Percentiles rank a stretch among this genome's conserved stretches.
phyloP scores from a whole-genome alignment of 768 basidiomycete species.

The Leucocoprinus birnbaumii region DNA sequence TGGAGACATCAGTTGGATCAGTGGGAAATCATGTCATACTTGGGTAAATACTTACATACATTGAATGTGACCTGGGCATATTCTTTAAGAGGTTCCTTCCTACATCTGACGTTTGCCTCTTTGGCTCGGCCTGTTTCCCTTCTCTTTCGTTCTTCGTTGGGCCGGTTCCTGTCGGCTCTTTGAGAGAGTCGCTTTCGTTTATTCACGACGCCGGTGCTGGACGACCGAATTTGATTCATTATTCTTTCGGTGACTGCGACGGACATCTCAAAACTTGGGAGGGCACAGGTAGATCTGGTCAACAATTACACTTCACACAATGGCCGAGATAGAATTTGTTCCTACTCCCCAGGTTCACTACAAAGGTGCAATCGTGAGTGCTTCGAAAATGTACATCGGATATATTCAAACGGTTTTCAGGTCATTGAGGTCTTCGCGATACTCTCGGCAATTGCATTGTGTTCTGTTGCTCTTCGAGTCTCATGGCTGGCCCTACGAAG shows the following conservation, averaged over 20 bases:
- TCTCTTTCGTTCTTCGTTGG: conserved; percentile 25
- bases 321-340: conserved; percentile 19
- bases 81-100: conserved; percentile 6
- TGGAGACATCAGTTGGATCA: not conserved
- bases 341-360: conserved; percentile 28
- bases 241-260: conserved; percentile 14
- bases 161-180: conserved; percentile 29
- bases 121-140: conserved; percentile 16
- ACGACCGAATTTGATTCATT: conserved; percentile 23
- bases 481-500: conserved; percentile 42
- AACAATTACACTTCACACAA: conserved; percentile 9
- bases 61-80: not conserved
- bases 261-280: conserved; percentile 1
- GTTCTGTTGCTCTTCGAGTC: conserved; percentile 45
- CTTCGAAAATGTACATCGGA: not conserved
- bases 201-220: conserved; percentile 35
- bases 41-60: conserved; percentile 9
- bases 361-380: conserved; percentile 36
- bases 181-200: conserved; percentile 20
- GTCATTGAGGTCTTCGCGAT: conserved; percentile 51
- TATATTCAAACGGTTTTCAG: conserved; percentile 20
- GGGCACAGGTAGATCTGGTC: not conserved
- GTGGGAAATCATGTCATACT: not conserved
- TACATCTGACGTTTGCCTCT: conserved; percentile 8
- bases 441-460: conserved; percentile 50